A percentile compares a stretch with the other conserved stretches of the same genome.
phyloP scores from a whole-genome alignment of 2,329 filamentous ascomycete species.

The Fusarium veterinarium region DNA sequence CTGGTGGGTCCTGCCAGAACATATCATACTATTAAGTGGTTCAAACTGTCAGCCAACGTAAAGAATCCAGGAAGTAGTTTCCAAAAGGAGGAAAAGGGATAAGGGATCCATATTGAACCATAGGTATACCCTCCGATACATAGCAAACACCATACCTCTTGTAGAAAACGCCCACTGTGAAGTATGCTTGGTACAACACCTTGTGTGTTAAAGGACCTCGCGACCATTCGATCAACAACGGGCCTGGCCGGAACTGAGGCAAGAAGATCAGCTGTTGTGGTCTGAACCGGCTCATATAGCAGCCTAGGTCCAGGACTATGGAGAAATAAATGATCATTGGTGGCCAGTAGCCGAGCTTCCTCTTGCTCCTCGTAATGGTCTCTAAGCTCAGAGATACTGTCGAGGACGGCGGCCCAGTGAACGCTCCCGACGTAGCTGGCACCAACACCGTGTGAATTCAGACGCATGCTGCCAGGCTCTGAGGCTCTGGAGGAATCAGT shows the following conservation, averaged over 20 bases:
- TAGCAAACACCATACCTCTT: not conserved
- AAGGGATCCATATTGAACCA: not conserved
- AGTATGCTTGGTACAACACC: not conserved
- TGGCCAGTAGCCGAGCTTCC: not conserved
- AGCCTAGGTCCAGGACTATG: not conserved
- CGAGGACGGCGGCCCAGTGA: not conserved
- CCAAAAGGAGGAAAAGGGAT: not conserved
- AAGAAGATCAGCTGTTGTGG: not conserved
- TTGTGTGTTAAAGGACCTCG: not conserved
- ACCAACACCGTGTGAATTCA: rapidly evolving
- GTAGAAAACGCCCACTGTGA: not conserved
- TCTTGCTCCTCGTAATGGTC: not conserved
- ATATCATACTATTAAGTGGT: not conserved
- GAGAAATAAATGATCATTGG: rapidly evolving
- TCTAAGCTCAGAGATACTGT: not conserved
- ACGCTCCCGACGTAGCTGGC: not conserved
- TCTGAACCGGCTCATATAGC: not conserved
- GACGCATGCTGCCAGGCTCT: not conserved
- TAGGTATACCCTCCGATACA: not conserved
- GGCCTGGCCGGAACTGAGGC: rapidly evolving
- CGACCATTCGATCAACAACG: not conserved
- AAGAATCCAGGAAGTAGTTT: not conserved
- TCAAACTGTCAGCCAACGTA: not conserved
- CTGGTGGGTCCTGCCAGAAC: not conserved
- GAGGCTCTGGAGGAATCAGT: not conserved